phyloP scores from a whole-genome alignment of 2,329 filamentous ascomycete genomes.

The Endocalyx cinctus region DNA sequence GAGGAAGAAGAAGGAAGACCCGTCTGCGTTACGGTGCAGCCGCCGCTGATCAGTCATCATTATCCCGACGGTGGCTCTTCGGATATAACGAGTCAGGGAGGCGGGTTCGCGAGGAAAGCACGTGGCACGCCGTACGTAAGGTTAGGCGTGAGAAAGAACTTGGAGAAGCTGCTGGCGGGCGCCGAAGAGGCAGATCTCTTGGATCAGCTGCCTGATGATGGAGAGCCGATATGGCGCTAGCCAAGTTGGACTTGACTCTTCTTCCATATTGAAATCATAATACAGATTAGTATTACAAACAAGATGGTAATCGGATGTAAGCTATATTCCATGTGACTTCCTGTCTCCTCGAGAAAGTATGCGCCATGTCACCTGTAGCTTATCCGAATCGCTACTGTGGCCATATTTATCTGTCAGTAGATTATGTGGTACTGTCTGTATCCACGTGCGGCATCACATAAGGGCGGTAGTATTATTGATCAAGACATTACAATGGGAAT shows the following conservation, averaged over 20 bases:
- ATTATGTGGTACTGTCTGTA: no score
- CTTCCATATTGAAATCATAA: background rate
- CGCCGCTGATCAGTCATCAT: slow-evolving; percentile 21
- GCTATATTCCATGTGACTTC: no score
- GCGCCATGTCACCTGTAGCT: no score
- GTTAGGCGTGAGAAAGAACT: slow-evolving; percentile 19
- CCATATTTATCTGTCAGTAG: no score
- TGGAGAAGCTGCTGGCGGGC: slow-evolving; percentile 11
- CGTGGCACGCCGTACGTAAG: slow-evolving; percentile 21
- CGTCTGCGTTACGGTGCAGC: slow-evolving; percentile 22
- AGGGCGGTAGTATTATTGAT: no score
- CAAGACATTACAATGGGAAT: no score
- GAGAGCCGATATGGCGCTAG: slow-evolving; percentile 16
- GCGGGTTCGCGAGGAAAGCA: slow-evolving; percentile 14
- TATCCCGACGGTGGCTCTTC: slow-evolving; percentile 15
- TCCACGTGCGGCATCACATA: no score
- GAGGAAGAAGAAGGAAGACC: background rate
- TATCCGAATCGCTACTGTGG: no score
- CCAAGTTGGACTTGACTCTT: background rate
- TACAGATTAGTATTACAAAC: background rate
- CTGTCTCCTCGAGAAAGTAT: no score
- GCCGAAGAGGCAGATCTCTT: slow-evolving; percentile 10
- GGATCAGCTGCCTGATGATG: slow-evolving; percentile 21
- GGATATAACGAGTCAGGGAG: slow-evolving; percentile 20
- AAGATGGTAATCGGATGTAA: slow-evolving; percentile 6